Evolutionary conservation across 352 stramenopile genomes (phyloP).

Genomic region (Pythium diclinum): DNA sequence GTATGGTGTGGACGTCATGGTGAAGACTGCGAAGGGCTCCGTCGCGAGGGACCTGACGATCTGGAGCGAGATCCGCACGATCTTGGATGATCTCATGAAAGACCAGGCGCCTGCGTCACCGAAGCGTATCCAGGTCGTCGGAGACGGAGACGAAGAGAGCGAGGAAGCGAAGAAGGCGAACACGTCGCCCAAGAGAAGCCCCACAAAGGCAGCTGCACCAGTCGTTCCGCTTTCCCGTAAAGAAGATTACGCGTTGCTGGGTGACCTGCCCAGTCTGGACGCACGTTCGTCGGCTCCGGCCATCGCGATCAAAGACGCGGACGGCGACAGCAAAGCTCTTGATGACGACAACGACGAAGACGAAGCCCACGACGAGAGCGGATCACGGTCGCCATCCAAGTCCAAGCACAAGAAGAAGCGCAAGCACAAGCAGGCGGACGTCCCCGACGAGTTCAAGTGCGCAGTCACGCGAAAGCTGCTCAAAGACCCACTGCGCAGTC

Average conservation of each 20-base stretch:
- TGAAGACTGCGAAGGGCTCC: constrained; percentile 64
- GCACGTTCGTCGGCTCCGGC: constrained; percentile 22
- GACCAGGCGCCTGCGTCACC: constrained; percentile 30
- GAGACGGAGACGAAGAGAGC: background rate
- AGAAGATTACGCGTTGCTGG: constrained; percentile 77
- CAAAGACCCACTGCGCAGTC: constrained; percentile 63
- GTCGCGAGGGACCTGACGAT: constrained; percentile 74
- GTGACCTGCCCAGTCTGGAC: constrained; percentile 66
- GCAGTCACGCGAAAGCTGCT: constrained; percentile 71
- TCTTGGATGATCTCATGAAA: constrained; percentile 69
- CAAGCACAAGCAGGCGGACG: constrained; percentile 40
- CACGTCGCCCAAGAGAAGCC: constrained; percentile 30
- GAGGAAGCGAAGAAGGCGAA: constrained; percentile 9
- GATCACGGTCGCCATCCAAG: constrained; percentile 23
- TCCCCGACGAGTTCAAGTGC: constrained; percentile 65
- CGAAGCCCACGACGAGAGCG: constrained; percentile 30
- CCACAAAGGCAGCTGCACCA: constrained; percentile 28
- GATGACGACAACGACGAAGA: constrained; percentile 30
- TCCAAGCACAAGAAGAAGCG: constrained; percentile 39
- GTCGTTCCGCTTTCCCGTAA: constrained; percentile 52
- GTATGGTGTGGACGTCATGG: constrained; percentile 66
- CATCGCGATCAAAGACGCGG: constrained; percentile 60
- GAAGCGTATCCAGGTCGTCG: constrained; percentile 28
- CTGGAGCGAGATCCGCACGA: constrained; percentile 69
- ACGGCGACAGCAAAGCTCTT: constrained; percentile 10